These are phyloP conservation scores for Fagopyrum esculentum DNA, from an alignment of 148 eudicot genomes.

Conservation along the genomic window DNA sequence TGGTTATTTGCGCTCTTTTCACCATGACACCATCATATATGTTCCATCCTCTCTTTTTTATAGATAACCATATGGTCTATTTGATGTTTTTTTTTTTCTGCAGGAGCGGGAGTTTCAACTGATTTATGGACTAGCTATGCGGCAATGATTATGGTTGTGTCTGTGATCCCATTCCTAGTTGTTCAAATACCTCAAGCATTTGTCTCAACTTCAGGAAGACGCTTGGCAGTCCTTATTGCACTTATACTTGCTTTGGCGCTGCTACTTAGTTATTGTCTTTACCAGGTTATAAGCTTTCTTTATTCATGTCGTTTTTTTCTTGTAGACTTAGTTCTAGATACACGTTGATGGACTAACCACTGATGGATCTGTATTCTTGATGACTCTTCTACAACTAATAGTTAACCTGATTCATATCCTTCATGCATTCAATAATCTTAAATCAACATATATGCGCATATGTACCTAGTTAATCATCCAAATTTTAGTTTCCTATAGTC, in stretches of 20 bases:
- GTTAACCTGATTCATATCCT: not conserved
- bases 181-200: constrained; percentile 49
- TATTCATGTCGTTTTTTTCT: not conserved
- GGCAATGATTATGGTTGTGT: constrained; percentile 50
- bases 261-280: constrained; percentile 61
- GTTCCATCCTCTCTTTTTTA: not conserved
- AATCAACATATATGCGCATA: not conserved
- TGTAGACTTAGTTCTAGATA: not conserved
- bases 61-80: not conserved
- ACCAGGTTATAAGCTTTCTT: constrained; percentile 49
- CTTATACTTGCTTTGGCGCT: constrained; percentile 46
- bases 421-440: not conserved
- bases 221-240: constrained; percentile 37
- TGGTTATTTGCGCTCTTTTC: not conserved
- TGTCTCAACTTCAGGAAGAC: constrained; percentile 39
- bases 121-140: constrained; percentile 62
- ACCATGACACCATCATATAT: not conserved
- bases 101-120: constrained; percentile 51
- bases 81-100: not conserved
- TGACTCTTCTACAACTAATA: not conserved
- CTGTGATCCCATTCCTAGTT: constrained; percentile 46
- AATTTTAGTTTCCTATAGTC: not conserved
- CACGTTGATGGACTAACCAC: not conserved
- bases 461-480: not conserved
- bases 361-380: too few species aligned